Base-by-base conservation (phyloP, 805 yeast genomes). In the Metschnikowia chrysomelidarum region DNA sequence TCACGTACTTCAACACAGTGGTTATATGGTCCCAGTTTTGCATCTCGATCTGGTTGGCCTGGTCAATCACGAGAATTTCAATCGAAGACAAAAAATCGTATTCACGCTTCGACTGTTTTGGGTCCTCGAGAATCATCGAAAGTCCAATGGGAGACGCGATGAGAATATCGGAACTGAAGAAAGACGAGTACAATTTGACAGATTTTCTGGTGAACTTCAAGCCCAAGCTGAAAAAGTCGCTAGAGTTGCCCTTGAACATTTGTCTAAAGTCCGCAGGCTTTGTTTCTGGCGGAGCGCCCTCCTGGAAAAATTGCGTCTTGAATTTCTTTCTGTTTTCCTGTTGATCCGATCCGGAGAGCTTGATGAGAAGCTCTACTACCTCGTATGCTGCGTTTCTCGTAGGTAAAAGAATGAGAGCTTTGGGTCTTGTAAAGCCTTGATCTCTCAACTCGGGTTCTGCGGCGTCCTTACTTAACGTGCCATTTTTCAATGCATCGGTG, bases 341-440 rank as follows among this genome's bases (percentile, higher is more conserved):
- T 52, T 86, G 89, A 26, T 76, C 81, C 21, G 82, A 63, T 0
- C 84, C 86, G 3, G 88, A 75, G 18, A 82, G 60, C 23, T 69
- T 61, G 24, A 82, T 76, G 24, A 93, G 48, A 22, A 75, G 70
- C 27, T 74, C 72, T 14, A 89, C 78, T 12, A 87, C 69, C 40
- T 80, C 77, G 54, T 76, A 80, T 18, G 93, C 87, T 7, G 82
- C 64, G 47, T 87, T 75, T 52, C 96, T 74, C 0, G 96, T 87
- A 9, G 98, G 98, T 25, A 87, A 64, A 17, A 93, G 60, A 4
- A 91, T 76, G 37, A 93, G 62, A 2, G 83, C 88, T 52, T 88
- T 89, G 1, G 98, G 95, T 43, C 98, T 73, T 0, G 96, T 89
- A 57, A 87, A 93, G 19, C 98, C 98, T 59, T 93, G 98, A 57